Evolutionary conservation across 352 stramenopile genomes (phyloP).

Genomic region (Elongisporangium prolatum): DNA sequence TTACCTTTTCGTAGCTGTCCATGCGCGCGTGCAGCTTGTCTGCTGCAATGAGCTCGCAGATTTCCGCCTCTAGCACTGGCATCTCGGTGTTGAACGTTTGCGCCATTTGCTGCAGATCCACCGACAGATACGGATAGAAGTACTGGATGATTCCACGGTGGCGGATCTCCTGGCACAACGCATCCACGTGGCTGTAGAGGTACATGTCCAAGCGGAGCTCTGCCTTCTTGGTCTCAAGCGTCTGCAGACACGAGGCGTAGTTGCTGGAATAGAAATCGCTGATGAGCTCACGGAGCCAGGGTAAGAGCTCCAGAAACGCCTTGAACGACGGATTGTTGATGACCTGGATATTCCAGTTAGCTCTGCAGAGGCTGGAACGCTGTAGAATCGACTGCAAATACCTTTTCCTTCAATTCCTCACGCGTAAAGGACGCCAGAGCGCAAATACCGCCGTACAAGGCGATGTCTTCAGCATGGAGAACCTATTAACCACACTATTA

Average conservation of each 20-base stretch:
- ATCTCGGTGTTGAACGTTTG: constrained; percentile 72
- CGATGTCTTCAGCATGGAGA: constrained; percentile 83
- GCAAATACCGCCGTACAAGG: constrained; percentile 82
- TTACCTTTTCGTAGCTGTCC: constrained; percentile 86
- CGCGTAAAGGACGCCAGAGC: constrained; percentile 82
- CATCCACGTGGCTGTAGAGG: constrained; percentile 63
- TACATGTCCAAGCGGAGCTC: constrained; percentile 82
- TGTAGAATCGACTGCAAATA: constrained; percentile 16
- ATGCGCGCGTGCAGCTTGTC: constrained; percentile 78
- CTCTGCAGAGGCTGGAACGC: too few relatives aligned
- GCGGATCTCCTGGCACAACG: constrained; percentile 78
- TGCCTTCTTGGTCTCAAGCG: constrained; percentile 72
- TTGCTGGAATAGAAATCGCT: constrained; percentile 87
- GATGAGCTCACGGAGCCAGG: constrained; percentile 85
- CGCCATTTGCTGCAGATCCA: constrained; percentile 85
- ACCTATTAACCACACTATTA: constrained; percentile 12
- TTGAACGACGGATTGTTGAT: constrained; percentile 89
- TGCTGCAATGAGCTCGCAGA: constrained; percentile 70
- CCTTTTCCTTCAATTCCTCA: constrained; percentile 73
- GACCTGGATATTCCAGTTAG: constrained; percentile 24
- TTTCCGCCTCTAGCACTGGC: constrained; percentile 63
- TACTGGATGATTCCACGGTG: constrained; percentile 86
- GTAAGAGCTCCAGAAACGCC: constrained; percentile 81
- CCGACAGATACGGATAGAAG: constrained; percentile 84
- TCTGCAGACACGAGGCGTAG: constrained; percentile 76